A percentile compares a stretch with the other conserved stretches of the same genome.
phyloP scores from a whole-genome alignment of 2,329 filamentous ascomycete species.

The Phyllosticta capitalensis region DNA sequence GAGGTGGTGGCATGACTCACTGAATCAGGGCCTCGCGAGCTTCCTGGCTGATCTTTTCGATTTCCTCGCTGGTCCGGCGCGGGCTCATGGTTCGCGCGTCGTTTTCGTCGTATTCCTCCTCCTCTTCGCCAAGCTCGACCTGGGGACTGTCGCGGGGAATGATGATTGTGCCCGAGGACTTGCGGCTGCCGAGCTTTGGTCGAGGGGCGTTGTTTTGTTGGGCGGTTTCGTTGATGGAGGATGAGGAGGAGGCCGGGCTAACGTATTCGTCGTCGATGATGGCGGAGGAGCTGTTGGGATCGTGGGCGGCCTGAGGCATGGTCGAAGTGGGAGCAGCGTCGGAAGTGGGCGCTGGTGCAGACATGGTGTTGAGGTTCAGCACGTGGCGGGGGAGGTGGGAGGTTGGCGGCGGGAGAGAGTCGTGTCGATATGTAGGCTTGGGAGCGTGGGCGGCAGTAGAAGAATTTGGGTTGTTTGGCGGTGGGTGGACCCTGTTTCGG shows the following conservation, averaged over 20 bases:
- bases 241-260: constrained; percentile 10
- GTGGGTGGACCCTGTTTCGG: constrained; percentile 9
- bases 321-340: constrained; percentile 8
- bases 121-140: constrained; percentile 62
- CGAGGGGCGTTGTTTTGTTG: constrained; percentile 28
- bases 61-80: constrained; percentile 77
- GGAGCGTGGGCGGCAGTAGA: neutral
- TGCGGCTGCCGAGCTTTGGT: constrained; percentile 61
- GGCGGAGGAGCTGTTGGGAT: constrained; percentile 8
- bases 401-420: neutral
- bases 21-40: constrained; percentile 57
- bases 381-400: neutral
- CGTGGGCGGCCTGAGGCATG: constrained; percentile 5
- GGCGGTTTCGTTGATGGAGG: constrained; percentile 11
- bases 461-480: constrained; percentile 1
- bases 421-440: neutral
- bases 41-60: constrained; percentile 77
- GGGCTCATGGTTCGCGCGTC: constrained; percentile 95
- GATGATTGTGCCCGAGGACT: constrained; percentile 74
- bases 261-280: constrained; percentile 11
- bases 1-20: constrained; percentile 32
- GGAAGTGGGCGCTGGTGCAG: neutral
- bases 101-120: constrained; percentile 70
- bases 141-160: constrained; percentile 67
- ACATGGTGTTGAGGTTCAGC: constrained; percentile 8